Evolutionary conservation across 139 green algal species (phyloP), one percentile per base, ranked within the genome.

Genomic region (Auxenochlorella protothecoides): DNA sequence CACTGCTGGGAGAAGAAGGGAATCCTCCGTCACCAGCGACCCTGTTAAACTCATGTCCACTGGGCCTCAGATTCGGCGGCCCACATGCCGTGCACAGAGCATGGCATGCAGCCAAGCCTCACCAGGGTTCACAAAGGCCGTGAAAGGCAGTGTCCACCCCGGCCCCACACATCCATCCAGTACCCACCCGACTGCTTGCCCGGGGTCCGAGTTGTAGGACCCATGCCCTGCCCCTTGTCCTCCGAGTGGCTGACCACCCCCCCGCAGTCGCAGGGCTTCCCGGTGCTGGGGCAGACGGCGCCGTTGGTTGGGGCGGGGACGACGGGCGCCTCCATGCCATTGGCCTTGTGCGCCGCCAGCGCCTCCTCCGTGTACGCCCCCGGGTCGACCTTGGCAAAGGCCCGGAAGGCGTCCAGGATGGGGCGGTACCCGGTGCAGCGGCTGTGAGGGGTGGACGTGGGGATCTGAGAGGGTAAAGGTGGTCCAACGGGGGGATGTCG

Each of bases 401-500:
- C 74, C 55, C 85, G 86, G 85, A 98, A 98, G n/a, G 94, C 93
- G 63, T 98, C 92, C 54, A 98, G 77, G 72, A 98, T 98, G 10
- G 93, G 93, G 3, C 93, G 83, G 79, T 98, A 98, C 9, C 93
- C 93, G 0, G 93, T 98, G 79, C 93, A 98, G 53, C 93, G 88
- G 79, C 73, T 74, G 73, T 68, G 63, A 7, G 52, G 68, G 27
- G 59, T 11, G 11, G 9, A 15, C 27, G 27, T 44, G 27, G 27
- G 27, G 27, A 44, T 2, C 27, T 44, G 27, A 44, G 27, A 44
- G 1, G 27, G 27, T 44, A 44, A 44, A 44, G 1, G 27, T 44
- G 27, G 27, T 44, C 27, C 27, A 44, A 44, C 0, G 27, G 27
- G 27, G 27, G 27, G 27, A 44, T 44, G 27, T 44, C 27, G 27